Evolutionary conservation across 2,329 filamentous ascomycete species (phyloP), one percentile per base, ranked within the genome.

Genomic region (Colletotrichum phormii): DNA sequence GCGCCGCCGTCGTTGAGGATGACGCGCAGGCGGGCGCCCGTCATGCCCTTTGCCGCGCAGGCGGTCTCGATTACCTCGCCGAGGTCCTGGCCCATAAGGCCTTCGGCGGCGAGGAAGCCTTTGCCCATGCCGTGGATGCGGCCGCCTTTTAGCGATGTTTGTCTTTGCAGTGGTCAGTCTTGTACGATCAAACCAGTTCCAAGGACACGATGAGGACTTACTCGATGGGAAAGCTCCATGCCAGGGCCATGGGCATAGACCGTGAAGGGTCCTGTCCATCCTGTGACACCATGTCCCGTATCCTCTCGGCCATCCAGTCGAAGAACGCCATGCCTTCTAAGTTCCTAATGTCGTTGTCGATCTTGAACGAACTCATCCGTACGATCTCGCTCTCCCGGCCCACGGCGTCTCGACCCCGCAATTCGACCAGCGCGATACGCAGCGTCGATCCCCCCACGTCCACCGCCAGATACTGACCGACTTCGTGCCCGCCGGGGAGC

Each of bases 191-290:
- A 26, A 26, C 2, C 2, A 2, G 24, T 26, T 26, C 24, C 24
- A 26, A 26, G 24, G 24, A 26, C 24, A 26, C 24, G 3, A 26
- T 26, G 54, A 7, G 37, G n/a, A 59, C 13, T 3, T 84, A 92
- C 90, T 93, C 89, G 57, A 93, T 90, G 31, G 91, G 91, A 76
- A 93, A 93, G 71, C 91, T 93, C 90, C 91, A 93, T 6, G 91
- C 89, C 73, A 93, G 80, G 1, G 90, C 90, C 82, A 92, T 84
- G 9, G 87, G 87, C 64, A 93, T 81, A 33, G 87, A 85, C 2
- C 83, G 80, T 29, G 84, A 82, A 5, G 80, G 78, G 55, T 76
- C 79, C 70, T 82, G 79, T 26, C 79, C 80, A 3, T 81, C 79
- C 57, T 83, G 81, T 7, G 83, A 80, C 12, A 93, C 81, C 1